Base-by-base conservation (phyloP, 257 asterid genomes). In the Petunia axillaris region DNA sequence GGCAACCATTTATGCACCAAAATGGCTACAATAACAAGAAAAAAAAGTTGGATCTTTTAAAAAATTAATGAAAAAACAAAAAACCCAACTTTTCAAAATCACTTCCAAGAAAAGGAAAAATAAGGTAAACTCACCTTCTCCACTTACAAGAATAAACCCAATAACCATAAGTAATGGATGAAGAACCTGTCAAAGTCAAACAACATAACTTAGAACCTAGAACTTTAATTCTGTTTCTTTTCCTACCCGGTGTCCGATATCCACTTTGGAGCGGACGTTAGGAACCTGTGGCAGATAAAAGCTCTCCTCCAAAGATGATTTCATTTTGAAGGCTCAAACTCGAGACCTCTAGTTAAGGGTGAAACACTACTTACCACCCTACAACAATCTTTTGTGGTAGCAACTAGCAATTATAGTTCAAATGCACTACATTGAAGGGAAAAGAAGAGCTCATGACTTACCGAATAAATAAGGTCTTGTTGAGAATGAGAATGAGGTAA, bases 131-230 rank as follows among this genome's bases (percentile, higher is more conserved):
- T 64, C n/a, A 92, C 98, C 98, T 92, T 92, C 98, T 83, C 97
- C 98, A 83, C 96, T 94, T 38, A 94, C 74, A 46, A 94, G 86
- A 85, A 94, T 94, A 86, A 94, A 92, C 36, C 98, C 98, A 79
- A 94, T 94, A 83, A 94, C 97, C 97, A 92, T 94, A 14, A 91
- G 35, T 90, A 94, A 81, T 82, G 97, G 98, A 81, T 94, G 98
- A 88, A 93, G 84, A 66, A 92, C 93, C 97, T 94, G 89, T 77
- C 4, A 46, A 0, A 44, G 8, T 0, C 7, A 67, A 67, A 41
- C 3, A 41, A 43, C 0, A 25, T 5, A 48, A 25, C 59, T 71
- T 39, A 46, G 25, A 71, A 1, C 1, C 41, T 10, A 37, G 11
- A 70, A 38, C 25, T 25, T 25, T 25, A 25, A 25, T 25, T 25